Evolutionary conservation across 1,284 basidiomycete genomes (phyloP), one percentile per base, ranked within the genome.

Genomic region (Moniliella sp.): DNA sequence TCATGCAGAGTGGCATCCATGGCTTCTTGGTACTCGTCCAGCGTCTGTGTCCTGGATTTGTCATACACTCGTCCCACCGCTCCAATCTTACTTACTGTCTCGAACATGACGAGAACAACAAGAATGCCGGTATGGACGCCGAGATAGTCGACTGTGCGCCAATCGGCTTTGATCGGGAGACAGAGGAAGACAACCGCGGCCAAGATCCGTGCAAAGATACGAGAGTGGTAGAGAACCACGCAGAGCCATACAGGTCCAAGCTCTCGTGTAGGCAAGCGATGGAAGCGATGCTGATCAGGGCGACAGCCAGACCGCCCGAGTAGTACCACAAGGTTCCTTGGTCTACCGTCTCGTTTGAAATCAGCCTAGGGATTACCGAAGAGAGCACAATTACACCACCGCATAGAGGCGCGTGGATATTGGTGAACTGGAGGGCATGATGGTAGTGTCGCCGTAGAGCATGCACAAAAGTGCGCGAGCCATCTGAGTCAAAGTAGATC

Each of bases 1-100:
- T n/a, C n/a, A n/a, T n/a, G n/a, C n/a, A n/a, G n/a, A n/a, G n/a
- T n/a, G n/a, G n/a, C n/a, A n/a, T n/a, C n/a, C n/a, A n/a, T n/a
- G n/a, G n/a, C n/a, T n/a, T n/a, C n/a, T n/a, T n/a, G n/a, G n/a
- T n/a, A n/a, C n/a, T n/a, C n/a, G n/a, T n/a, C n/a, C n/a, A n/a
- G n/a, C n/a, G n/a, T n/a, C n/a, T n/a, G n/a, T n/a, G n/a, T n/a
- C n/a, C n/a, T n/a, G n/a, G n/a, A n/a, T n/a, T 35, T 40, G 18
- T 53, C 50, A 18, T 38, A 57, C 15, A 33, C 29, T 4, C 47
- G 19, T 2, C 52, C 51, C 2, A 51, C 43, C 0, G 52, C 46
- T 1, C 53, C 57, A 11, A 58, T 19, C 33, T 59, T 59, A 8
- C 56, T 43, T 7, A 55, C 15, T 1, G 53, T 59, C 34, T 59